These are phyloP conservation scores for Sclerotinia trifoliorum DNA, from an alignment of 2,329 filamentous ascomycete genomes.

Conservation along the genomic window DNA sequence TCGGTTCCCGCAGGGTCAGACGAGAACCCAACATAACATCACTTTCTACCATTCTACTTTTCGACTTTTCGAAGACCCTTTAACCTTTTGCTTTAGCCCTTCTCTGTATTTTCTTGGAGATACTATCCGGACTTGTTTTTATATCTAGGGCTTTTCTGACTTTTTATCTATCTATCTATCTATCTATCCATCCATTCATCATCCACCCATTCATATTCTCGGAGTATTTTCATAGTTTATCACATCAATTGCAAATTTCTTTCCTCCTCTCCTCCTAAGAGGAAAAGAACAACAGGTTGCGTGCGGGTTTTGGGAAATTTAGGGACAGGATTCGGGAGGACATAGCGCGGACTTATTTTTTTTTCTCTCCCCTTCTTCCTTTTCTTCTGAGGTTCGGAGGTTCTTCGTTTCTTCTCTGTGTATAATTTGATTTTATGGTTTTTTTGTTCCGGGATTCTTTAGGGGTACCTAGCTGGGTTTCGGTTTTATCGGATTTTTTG, in stretches of 20 bases:
- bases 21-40: not conserved
- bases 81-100: not conserved
- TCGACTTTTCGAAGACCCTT: not conserved
- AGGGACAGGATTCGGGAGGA: not conserved
- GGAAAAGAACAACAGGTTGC: not conserved
- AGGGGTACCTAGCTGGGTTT: not conserved
- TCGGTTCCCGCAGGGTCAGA: not conserved
- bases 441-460: not conserved
- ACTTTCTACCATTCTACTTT: not conserved
- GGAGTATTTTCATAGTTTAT: not conserved
- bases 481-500: conserved; percentile 1
- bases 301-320: not conserved
- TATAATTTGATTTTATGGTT: not conserved
- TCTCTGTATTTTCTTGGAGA: conserved; percentile 19
- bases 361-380: not conserved
- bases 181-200: not conserved
- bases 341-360: not conserved
- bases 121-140: conserved; percentile 13
- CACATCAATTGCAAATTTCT: too few species aligned
- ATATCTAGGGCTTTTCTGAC: not conserved
- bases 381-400: too few species aligned
- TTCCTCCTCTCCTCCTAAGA: not conserved
- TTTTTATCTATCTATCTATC: not conserved
- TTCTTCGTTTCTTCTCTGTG: conserved; percentile 5
- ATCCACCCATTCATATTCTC: not conserved